A percentile compares a stretch with the other conserved stretches of the same genome.
Conservation (phyloP, 176 grass and related monocot genomes). For the Themeda triandra region DNA sequence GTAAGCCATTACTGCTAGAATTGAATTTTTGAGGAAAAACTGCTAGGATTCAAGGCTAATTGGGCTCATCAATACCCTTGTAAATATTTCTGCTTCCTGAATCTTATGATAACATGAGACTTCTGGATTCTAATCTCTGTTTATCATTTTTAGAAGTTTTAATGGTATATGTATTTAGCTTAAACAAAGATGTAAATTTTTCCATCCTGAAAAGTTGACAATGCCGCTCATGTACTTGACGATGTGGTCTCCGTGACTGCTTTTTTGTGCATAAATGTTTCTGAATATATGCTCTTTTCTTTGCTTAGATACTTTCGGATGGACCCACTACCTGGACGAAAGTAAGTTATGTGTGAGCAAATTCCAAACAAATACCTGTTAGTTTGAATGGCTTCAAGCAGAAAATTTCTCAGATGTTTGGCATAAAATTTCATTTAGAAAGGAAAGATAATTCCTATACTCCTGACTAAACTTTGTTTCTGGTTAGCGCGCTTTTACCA, state of each 20-base stretch:
- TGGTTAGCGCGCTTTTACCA: slow-evolving; percentile 74
- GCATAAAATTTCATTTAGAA: slow-evolving; percentile 3
- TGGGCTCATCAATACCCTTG: neutral
- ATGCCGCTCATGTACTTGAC: neutral
- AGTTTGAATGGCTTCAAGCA: neutral
- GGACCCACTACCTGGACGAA: slow-evolving; percentile 90
- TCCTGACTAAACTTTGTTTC: slow-evolving; percentile 28
- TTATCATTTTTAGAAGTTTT: neutral
- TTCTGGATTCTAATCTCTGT: neutral
- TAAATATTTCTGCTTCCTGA: slow-evolving; percentile 6
- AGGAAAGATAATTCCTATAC: neutral
- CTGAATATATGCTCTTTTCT: slow-evolving; percentile 26
- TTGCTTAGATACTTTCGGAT: slow-evolving; percentile 83
- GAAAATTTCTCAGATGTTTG: slow-evolving; percentile 14
- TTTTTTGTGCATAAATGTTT: slow-evolving; percentile 4
- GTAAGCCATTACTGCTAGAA: no score
- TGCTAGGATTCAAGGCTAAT: neutral
- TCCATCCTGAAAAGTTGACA: neutral
- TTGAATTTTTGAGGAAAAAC: no score
- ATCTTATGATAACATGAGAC: neutral
- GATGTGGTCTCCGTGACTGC: neutral
- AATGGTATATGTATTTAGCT: neutral
- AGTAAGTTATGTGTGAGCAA: slow-evolving; percentile 70
- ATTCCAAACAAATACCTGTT: slow-evolving; percentile 7
- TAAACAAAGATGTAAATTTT: neutral